Percentiles rank a stretch among this genome's conserved stretches.
These are phyloP conservation scores for Puccinia novopanici DNA, from an alignment of 1,284 basidiomycete species.

Conservation along the genomic window DNA sequence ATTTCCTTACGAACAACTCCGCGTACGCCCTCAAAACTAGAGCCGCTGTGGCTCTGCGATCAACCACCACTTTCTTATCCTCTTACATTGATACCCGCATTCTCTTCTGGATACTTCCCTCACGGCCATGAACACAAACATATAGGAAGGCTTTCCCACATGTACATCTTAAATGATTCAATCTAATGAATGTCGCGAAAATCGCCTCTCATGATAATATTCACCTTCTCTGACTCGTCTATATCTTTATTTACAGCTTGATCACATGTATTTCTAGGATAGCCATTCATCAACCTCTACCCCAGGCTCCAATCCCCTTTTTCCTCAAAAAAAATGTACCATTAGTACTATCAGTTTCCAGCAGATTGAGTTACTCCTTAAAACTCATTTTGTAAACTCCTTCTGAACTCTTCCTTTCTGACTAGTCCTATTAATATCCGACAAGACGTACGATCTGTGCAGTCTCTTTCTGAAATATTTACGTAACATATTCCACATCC, in stretches of 20 bases:
- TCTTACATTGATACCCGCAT: not conserved
- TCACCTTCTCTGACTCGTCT: not conserved
- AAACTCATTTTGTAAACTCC: not conserved
- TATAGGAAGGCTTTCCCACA: not conserved
- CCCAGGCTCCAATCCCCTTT: not conserved
- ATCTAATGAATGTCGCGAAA: not conserved
- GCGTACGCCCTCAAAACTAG: not conserved
- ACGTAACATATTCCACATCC: too few relatives aligned
- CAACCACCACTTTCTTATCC: too few relatives aligned
- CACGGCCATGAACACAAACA: not conserved
- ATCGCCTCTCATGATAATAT: not conserved
- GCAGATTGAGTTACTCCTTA: too few relatives aligned
- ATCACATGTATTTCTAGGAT: constrained; percentile 1
- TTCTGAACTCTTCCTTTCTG: not conserved
- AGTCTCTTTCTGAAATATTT: not conserved
- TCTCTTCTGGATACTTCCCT: constrained; percentile 9
- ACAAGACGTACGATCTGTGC: not conserved
- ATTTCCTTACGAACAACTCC: not conserved
- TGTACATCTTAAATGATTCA: not conserved
- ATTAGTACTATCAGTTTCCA: not conserved
- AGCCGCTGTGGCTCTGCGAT: not conserved
- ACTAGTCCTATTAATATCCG: not conserved
- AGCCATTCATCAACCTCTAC: not conserved
- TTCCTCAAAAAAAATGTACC: not conserved
- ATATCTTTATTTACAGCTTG: not conserved